Evolutionary conservation across 1,284 basidiomycete species (phyloP), one percentile per base, ranked within the genome.

Genomic region (Chalciporus sp.): DNA sequence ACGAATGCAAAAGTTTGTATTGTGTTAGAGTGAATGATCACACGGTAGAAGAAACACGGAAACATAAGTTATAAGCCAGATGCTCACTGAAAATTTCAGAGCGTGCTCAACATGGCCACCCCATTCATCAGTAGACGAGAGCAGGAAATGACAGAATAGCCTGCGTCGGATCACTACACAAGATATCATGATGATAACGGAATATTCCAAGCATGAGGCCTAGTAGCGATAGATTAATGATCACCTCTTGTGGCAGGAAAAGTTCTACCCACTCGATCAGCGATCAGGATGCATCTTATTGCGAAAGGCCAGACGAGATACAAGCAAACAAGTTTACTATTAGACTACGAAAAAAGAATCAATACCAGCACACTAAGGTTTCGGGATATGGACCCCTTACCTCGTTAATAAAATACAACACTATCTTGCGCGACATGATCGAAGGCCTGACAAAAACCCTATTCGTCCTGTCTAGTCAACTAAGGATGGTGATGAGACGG

Each of bases 381-480:
- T 10, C 33, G 33, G 7, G 7, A 47, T 9, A 23, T 8, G 10
- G 20, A 28, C 19, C 7, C 35, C 37, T 48, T 54, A 67, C 63
- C 63, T 67, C 55, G 46, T 17, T 56, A 40, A 48, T 33, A 51
- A 51, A 40, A 47, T 49, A 64, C 64, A 65, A 23, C 56, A 50
- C 60, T 64, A 58, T 65, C 60, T 67, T 65, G 65, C 65, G 64
- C 43, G 49, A 57, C 26, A 27, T 33, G 26, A 42, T 28, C 42
- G 44, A 31, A 49, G 26, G 48, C 26, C 51, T 16, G 33, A 45
- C 23, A 45, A 52, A 27, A 37, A 28, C 54, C 46, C 52, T 16
- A 58, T 33, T 51, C 16, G 39, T 54, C 50, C 49, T 49, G 48
- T 47, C 49, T 44, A 52, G 37, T 47, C 37, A 33, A 58, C 45